phyloP scores from a whole-genome alignment of 2,329 filamentous ascomycete species.

The Botrytis fabae region DNA sequence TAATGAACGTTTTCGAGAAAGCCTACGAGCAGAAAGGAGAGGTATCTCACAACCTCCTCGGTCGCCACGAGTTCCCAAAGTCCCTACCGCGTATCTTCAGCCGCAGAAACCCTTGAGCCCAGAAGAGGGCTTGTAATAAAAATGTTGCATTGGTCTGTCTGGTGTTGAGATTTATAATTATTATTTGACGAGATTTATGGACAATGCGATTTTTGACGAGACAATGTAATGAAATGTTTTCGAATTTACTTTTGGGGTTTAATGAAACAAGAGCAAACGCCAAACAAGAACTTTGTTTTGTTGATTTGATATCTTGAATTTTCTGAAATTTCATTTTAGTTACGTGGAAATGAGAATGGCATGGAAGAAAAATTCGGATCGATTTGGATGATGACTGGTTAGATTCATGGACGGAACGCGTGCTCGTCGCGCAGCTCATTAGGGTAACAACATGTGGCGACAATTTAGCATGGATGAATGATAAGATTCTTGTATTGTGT shows the following conservation, averaged over 20 bases:
- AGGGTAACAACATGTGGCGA: background rate
- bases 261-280: background rate
- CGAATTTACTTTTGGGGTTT: background rate
- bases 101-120: slow-evolving; percentile 31
- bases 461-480: background rate
- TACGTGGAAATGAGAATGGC: background rate
- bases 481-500: background rate
- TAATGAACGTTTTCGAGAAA: slow-evolving; percentile 39
- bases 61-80: slow-evolving; percentile 40
- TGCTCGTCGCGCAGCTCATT: background rate
- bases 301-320: background rate
- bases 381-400: background rate
- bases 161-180: background rate
- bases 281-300: background rate
- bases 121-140: background rate
- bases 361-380: background rate
- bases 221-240: background rate
- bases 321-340: background rate
- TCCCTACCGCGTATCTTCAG: slow-evolving; percentile 38
- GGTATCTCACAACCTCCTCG: slow-evolving; percentile 37
- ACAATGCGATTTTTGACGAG: background rate
- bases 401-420: background rate
- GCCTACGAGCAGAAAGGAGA: slow-evolving; percentile 36
- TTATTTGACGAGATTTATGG: slow-evolving; percentile 3
- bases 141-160: background rate